These are phyloP conservation scores for Hypsizygus ulmarius DNA, from an alignment of 1,284 basidiomycete species.

Conservation along the genomic window DNA sequence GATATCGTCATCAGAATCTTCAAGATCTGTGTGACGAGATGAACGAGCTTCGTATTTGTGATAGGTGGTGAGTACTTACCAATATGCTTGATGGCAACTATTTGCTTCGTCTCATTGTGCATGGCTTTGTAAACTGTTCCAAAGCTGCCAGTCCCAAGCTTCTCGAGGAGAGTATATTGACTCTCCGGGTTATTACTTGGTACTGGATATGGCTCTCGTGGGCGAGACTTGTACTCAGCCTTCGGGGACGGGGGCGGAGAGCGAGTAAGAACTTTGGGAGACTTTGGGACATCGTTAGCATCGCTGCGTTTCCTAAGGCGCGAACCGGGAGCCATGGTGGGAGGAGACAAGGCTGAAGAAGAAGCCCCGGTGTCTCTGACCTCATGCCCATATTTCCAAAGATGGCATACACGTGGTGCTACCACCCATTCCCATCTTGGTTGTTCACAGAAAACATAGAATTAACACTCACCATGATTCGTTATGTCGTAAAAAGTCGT, in stretches of 20 bases:
- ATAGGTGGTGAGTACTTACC: conserved; percentile 46
- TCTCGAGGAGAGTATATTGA: conserved; percentile 92
- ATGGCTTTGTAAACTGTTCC: conserved; percentile 96
- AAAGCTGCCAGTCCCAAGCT: conserved; percentile 96
- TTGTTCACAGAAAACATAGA: conserved; percentile 3
- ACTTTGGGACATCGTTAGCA: conserved; percentile 36
- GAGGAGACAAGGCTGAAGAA: conserved; percentile 21
- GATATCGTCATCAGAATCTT: conserved; percentile 93
- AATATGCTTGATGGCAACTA: conserved; percentile 98
- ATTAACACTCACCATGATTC: conserved; percentile 25
- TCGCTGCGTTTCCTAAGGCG: conserved; percentile 43
- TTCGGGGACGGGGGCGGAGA: conserved; percentile 51
- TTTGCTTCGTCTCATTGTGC: conserved; percentile 90
- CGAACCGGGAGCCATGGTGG: conserved; percentile 44
- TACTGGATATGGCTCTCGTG: conserved; percentile 63
- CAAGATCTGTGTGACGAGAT: conserved; percentile 54
- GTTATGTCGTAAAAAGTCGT: conserved; percentile 17
- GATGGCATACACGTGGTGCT: conserved; percentile 22
- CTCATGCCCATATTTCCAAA: conserved; percentile 25
- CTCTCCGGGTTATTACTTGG: conserved; percentile 78
- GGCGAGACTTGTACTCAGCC: conserved; percentile 36
- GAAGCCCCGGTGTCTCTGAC: conserved; percentile 17
- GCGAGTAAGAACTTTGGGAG: conserved; percentile 39
- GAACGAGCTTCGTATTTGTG: background rate
- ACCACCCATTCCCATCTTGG: conserved; percentile 10